Evolutionary conservation across 192 early-diverging fungal species (phyloP).

Genomic region (Cladochytrium replicatum): DNA sequence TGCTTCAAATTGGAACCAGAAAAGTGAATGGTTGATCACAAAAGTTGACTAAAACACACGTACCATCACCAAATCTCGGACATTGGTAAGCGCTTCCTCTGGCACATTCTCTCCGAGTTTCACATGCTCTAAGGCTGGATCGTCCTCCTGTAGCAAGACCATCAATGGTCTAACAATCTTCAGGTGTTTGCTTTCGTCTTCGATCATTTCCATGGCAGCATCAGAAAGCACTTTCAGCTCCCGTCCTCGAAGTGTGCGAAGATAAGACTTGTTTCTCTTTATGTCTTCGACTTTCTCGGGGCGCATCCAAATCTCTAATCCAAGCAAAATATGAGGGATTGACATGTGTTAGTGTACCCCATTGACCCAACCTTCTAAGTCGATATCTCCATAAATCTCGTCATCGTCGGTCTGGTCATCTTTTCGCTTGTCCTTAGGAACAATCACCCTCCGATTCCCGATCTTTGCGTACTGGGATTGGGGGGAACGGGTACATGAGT

Average conservation of each 20-base stretch:
- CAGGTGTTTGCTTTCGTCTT: slow-evolving; percentile 49
- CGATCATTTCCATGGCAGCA: slow-evolving; percentile 52
- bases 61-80: slow-evolving; percentile 6
- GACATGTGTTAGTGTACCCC: neutral
- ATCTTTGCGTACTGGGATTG: no score
- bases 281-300: slow-evolving; percentile 46
- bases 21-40: no score
- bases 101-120: slow-evolving; percentile 30
- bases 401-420: slow-evolving; percentile 7
- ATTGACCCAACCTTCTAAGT: slow-evolving; percentile 15
- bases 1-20: no score
- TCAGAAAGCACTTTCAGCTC: slow-evolving; percentile 44
- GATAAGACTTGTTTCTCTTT: slow-evolving; percentile 31
- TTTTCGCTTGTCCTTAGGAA: neutral
- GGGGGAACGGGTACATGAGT: no score
- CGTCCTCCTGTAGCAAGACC: slow-evolving; percentile 40
- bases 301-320: slow-evolving; percentile 25
- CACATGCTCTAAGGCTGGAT: slow-evolving; percentile 49
- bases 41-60: neutral
- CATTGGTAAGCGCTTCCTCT: slow-evolving; percentile 16
- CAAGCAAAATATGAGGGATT: slow-evolving; percentile 1
- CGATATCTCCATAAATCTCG: slow-evolving; percentile 13
- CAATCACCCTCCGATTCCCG: no score
- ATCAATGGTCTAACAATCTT: slow-evolving; percentile 45
- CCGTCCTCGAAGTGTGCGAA: slow-evolving; percentile 39